Evolutionary conservation across 768 basidiomycete species (phyloP).

Genomic region (Lactarius evosmus): DNA sequence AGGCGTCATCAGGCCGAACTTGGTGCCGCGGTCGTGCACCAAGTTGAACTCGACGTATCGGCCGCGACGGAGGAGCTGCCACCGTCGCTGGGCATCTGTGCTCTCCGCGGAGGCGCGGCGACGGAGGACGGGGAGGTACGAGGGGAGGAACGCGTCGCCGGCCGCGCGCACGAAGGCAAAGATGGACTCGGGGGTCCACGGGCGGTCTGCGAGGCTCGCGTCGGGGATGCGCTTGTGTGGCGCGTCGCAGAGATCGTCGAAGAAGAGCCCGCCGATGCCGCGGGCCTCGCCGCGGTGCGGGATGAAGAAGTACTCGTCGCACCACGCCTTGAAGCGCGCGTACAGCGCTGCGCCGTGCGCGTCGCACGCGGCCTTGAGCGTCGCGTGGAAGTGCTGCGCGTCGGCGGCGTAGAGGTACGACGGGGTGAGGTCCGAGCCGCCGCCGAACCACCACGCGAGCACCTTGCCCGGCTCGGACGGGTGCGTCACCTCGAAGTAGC

Average conservation of each 20-base stretch:
- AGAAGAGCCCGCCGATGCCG: conserved; percentile 94
- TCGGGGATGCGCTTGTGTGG: conserved; percentile 61
- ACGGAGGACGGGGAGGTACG: conserved; percentile 84
- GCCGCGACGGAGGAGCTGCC: conserved; percentile 90
- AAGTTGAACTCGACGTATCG: conserved; percentile 91
- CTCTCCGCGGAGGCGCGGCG: conserved; percentile 52
- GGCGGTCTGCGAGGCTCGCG: conserved; percentile 40
- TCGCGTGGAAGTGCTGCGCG: conserved; percentile 79
- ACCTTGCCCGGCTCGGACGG: conserved; percentile 40
- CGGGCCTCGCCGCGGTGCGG: conserved; percentile 82
- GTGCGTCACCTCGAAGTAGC: conserved; percentile 87
- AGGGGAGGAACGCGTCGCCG: conserved; percentile 81
- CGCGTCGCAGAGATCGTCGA: conserved; percentile 81
- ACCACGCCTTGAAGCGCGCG: conserved; percentile 87
- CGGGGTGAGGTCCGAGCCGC: conserved; percentile 92
- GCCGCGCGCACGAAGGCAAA: conserved; percentile 71
- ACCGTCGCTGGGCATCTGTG: conserved; percentile 70
- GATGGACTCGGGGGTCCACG: conserved; percentile 60
- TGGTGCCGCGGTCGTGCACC: conserved; percentile 66
- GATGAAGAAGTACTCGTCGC: conserved; percentile 96
- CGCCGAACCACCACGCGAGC: conserved; percentile 98
- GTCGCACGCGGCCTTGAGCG: conserved; percentile 74
- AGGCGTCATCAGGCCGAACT: conserved; percentile 59
- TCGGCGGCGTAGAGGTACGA: conserved; percentile 90
- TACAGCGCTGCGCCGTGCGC: conserved; percentile 65